These are phyloP conservation scores for Candida ipomoeae DNA, from an alignment of 805 yeast genomes.

Conservation along the genomic window DNA sequence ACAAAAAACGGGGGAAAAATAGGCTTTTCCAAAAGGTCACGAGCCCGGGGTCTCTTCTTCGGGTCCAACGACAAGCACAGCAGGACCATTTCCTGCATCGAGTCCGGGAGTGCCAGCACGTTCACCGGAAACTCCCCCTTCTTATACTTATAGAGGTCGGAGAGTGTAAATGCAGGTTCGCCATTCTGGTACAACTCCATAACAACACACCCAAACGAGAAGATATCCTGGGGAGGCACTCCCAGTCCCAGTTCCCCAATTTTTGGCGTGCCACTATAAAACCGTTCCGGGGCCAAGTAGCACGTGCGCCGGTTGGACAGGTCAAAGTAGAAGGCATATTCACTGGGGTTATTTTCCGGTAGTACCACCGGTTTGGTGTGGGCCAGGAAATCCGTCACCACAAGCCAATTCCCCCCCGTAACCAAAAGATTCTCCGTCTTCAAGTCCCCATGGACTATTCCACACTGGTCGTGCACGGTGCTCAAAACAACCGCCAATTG, in stretches of 20 bases:
- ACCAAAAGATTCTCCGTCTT: conserved; percentile 86
- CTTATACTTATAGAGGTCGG: conserved; percentile 82
- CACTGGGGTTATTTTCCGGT: conserved; percentile 92
- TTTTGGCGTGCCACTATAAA: conserved; percentile 33
- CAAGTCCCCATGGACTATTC: conserved; percentile 82
- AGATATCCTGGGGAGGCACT: conserved; percentile 70
- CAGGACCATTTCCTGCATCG: conserved; percentile 50
- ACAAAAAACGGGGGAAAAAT: conserved; percentile 67
- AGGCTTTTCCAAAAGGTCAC: conserved; percentile 45
- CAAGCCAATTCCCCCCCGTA: conserved; percentile 85
- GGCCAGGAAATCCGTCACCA: conserved; percentile 77
- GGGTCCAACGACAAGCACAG: conserved; percentile 69
- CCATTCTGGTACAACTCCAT: conserved; percentile 90
- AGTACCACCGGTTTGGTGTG: conserved; percentile 72
- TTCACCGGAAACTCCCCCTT: conserved; percentile 65
- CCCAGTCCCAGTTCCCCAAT: conserved; percentile 23
- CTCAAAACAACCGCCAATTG: conserved; percentile 67
- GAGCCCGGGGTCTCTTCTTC: conserved; percentile 50
- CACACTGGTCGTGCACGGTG: conserved; percentile 54
- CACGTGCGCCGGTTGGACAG: conserved; percentile 83
- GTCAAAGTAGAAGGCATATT: conserved; percentile 88
- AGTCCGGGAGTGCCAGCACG: conserved; percentile 51
- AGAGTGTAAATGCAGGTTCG: conserved; percentile 75
- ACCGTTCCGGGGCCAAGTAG: conserved; percentile 93
- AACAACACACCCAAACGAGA: conserved; percentile 80